Evolutionary conservation across 73 alveolate species (phyloP).

Genomic region (Durusdinium trenchii): DNA sequence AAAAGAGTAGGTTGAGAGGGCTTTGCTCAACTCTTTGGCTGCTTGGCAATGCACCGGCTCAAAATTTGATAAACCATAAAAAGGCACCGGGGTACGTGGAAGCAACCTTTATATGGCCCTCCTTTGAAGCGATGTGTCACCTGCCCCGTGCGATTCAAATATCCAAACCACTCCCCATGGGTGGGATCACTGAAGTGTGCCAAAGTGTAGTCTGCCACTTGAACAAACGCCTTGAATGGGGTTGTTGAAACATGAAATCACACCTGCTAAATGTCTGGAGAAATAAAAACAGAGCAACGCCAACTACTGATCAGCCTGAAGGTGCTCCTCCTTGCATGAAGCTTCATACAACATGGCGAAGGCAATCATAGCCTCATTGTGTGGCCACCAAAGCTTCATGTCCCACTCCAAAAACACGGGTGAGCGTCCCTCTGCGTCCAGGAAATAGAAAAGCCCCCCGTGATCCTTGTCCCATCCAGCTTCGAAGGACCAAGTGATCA

Average conservation of each 20-base stretch:
- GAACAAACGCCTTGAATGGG: background rate
- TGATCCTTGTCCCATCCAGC: slow-evolving; percentile 45
- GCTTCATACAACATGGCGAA: slow-evolving; percentile 8
- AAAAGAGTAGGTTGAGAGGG: too few relatives aligned
- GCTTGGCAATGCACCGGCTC: slow-evolving; percentile 4
- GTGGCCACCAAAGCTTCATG: slow-evolving; percentile 80
- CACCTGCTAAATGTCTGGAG: too few relatives aligned
- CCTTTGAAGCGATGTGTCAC: slow-evolving; percentile 75
- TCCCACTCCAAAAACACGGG: slow-evolving; percentile 68
- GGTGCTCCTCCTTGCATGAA: background rate
- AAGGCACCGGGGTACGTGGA: slow-evolving; percentile 44
- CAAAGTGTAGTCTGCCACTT: slow-evolving; percentile 29
- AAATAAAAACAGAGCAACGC: too few relatives aligned
- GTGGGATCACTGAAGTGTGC: slow-evolving; percentile 25
- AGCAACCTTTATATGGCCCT: slow-evolving; percentile 53
- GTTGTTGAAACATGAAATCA: too few relatives aligned
- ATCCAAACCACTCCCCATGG: slow-evolving; percentile 52
- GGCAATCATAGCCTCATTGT: slow-evolving; percentile 47
- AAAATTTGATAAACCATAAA: slow-evolving; percentile 18
- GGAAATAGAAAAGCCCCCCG: slow-evolving; percentile 42
- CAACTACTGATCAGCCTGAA: too few relatives aligned
- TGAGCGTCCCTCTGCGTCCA: slow-evolving; percentile 44
- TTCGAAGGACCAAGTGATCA: slow-evolving; percentile 64
- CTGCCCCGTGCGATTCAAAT: slow-evolving; percentile 19
- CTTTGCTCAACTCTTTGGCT: too few relatives aligned